phyloP scores from a whole-genome alignment of 73 alveolate genomes.

The Symbiodinium pilosum region DNA sequence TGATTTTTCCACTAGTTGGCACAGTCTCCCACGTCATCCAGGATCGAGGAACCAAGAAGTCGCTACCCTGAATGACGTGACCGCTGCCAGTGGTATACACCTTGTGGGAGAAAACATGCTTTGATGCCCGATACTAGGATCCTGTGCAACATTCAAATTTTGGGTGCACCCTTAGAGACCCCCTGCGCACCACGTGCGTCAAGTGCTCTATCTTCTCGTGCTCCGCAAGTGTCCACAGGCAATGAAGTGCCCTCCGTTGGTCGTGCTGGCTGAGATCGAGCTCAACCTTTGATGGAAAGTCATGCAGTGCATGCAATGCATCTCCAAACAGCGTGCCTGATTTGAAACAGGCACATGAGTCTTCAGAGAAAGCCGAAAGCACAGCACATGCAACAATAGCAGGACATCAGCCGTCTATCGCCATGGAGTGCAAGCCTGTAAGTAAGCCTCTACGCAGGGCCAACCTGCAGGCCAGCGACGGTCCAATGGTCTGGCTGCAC shows the following conservation, averaged over 20 bases:
- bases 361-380: too few relatives aligned
- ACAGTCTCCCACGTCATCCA: background rate
- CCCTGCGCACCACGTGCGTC: background rate
- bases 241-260: slow-evolving; percentile 58
- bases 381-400: too few relatives aligned
- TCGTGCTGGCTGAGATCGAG: slow-evolving; percentile 37
- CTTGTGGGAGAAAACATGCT: too few relatives aligned
- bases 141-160: background rate
- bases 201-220: slow-evolving; percentile 52
- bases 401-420: too few relatives aligned
- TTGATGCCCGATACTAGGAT: too few relatives aligned
- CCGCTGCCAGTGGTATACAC: background rate
- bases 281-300: background rate
- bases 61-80: background rate
- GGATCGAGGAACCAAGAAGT: background rate
- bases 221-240: slow-evolving; percentile 68
- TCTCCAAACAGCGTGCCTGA: too few relatives aligned
- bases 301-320: too few relatives aligned
- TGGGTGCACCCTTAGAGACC: background rate
- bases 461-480: background rate
- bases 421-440: too few relatives aligned
- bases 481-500: slow-evolving; percentile 69
- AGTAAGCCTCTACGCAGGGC: too few relatives aligned
- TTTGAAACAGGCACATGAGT: too few relatives aligned
- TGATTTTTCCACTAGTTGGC: background rate